Evolutionary conservation across 208 protist genomes (phyloP), one percentile per base, ranked within the genome.

Genomic region (Leptomonas pyrrhocoris): DNA sequence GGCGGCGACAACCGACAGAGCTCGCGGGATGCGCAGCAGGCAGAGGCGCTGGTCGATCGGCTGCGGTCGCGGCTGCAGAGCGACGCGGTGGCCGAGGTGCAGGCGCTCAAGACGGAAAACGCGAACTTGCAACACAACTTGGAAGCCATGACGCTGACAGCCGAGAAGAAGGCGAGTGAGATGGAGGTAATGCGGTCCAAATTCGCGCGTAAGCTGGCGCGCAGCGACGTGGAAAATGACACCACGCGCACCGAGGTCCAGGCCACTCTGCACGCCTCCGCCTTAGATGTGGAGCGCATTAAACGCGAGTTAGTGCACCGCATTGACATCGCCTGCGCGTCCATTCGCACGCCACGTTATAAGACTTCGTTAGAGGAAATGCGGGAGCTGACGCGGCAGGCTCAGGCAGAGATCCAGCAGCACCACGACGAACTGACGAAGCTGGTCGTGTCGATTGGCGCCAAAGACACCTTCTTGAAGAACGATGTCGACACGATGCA

Each of bases 401-500:
- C 80, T 15, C 81, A 89, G 78, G 72, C 78, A 25, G 86, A 86
- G 73, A 80, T 95, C 31, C 88, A 95, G 68, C 81, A 82, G 40
- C 86, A 93, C 58, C 82, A 85, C 69, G 88, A 95, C 54, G 74
- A 61, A 25, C 77, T 95, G 50, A 79, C 55, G n/a, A 88, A 90
- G 61, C 70, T 94, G 13, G 78, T 95, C 53, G 67, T 90, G 5
- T 92, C 83, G 43, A 92, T 95, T 65, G 88, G 80, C 16, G 87
- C 90, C 36, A 84, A 87, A 60, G 83, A 93, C 50, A 92, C 85
- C 8, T 92, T 95, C 61, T 19, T 77, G 6, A 83, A 76, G 45
- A 80, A 89, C 46, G 79, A 82, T n/a, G 69, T 75, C 21, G 86
- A 85, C 49, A 90, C 90, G 18, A 95, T 95, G 88, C 90, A 95